phyloP scores from a whole-genome alignment of 2,329 filamentous ascomycete genomes.

The Fusarium coffeatum region DNA sequence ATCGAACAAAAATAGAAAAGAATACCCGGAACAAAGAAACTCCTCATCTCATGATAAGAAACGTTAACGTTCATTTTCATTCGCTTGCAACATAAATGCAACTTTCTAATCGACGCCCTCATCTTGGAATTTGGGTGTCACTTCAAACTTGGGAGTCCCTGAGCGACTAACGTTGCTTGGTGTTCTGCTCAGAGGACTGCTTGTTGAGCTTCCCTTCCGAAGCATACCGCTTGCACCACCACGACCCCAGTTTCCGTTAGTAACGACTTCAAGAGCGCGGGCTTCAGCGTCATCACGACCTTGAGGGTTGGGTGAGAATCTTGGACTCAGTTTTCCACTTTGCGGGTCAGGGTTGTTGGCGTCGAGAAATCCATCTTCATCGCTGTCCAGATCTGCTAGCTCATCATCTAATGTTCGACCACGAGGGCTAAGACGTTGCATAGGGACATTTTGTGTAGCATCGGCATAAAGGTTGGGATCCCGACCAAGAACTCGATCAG shows the following conservation, averaged over 20 bases:
- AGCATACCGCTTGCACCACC: conserved; percentile 59
- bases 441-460: conserved; percentile 56
- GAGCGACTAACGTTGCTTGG: conserved; percentile 31
- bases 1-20: conserved; percentile 21
- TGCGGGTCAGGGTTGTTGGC: conserved; percentile 47
- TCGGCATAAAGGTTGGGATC: conserved; percentile 68
- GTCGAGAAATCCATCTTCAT: conserved; percentile 50
- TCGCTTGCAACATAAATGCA: conserved; percentile 22
- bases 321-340: conserved; percentile 53
- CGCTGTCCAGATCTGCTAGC: conserved; percentile 54
- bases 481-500: conserved; percentile 68
- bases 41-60: conserved; percentile 38
- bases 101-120: conserved; percentile 51
- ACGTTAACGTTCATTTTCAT: conserved; percentile 29
- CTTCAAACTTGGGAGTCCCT: conserved; percentile 29
- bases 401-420: conserved; percentile 60
- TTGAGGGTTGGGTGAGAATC: conserved; percentile 51
- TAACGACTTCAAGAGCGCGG: conserved; percentile 59
- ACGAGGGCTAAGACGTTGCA: conserved; percentile 60
- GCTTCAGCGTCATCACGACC: conserved; percentile 59
- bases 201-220: conserved; percentile 51
- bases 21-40: conserved; percentile 31
- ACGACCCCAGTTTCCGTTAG: conserved; percentile 54
- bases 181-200: conserved; percentile 19
- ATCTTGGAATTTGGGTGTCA: conserved; percentile 40